Evolutionary conservation across 1,284 basidiomycete species (phyloP).

Genomic region (Neolentinus lepideus): DNA sequence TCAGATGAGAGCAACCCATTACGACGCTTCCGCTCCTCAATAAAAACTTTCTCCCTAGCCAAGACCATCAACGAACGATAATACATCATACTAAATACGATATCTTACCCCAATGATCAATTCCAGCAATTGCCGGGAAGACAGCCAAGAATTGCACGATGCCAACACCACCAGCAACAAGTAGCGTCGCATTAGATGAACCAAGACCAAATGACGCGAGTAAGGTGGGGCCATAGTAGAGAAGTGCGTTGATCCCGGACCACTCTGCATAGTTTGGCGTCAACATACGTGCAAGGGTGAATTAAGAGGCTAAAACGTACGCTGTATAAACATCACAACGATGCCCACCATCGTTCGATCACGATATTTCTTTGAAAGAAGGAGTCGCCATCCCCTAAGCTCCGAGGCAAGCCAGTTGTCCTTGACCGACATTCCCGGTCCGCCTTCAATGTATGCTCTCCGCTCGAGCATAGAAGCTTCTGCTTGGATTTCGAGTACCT

Average conservation of each 20-base stretch:
- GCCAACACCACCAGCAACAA: slow-evolving; percentile 75
- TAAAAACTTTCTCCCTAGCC: slow-evolving; percentile 53
- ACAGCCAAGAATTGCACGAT: slow-evolving; percentile 73
- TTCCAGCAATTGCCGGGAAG: slow-evolving; percentile 62
- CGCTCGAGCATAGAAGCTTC: slow-evolving; percentile 45
- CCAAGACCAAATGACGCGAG: slow-evolving; percentile 56
- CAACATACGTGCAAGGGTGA: slow-evolving; percentile 1
- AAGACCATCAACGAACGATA: neutral
- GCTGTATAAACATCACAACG: slow-evolving; percentile 74
- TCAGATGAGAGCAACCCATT: slow-evolving; percentile 70
- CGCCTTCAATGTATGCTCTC: slow-evolving; percentile 10
- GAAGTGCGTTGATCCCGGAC: slow-evolving; percentile 75
- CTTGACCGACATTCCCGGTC: slow-evolving; percentile 6
- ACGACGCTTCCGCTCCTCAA: slow-evolving; percentile 59
- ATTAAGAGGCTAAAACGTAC: slow-evolving; percentile 31
- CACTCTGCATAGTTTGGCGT: slow-evolving; percentile 43
- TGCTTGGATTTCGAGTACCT: slow-evolving; percentile 67
- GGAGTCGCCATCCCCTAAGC: slow-evolving; percentile 41
- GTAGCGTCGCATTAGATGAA: slow-evolving; percentile 43
- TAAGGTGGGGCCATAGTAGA: slow-evolving; percentile 77
- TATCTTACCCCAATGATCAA: slow-evolving; percentile 63
- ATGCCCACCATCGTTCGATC: slow-evolving; percentile 61
- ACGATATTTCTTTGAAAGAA: slow-evolving; percentile 46
- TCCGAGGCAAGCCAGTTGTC: slow-evolving; percentile 27
- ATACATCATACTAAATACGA: slow-evolving; percentile 4